Base-by-base conservation (phyloP, 2,329 filamentous ascomycete genomes). In the Venturiaceae sp. region DNA sequence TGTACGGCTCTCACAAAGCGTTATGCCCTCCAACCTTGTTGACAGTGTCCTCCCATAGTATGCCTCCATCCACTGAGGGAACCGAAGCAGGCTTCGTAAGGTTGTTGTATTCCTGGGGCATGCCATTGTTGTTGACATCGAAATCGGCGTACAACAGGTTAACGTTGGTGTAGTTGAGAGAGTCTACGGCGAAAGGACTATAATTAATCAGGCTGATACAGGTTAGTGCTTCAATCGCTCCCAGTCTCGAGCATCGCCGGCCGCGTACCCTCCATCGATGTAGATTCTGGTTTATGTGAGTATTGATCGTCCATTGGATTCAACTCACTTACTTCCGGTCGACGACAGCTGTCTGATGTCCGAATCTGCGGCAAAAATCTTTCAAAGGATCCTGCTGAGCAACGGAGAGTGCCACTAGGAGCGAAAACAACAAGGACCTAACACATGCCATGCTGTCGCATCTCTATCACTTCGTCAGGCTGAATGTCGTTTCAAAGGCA, bases 311-410 rank as follows among this genome's bases (percentile, higher is more conserved):
- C n/a, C n/a, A 7, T 41, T 14, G 3, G 16, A 41, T 21, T 16
- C n/a, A 19, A 21, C n/a, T 41, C 5, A 21, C 8, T 9, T 41
- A 41, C 37, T 19, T 41, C 16, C 33, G 28, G 28, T 84, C 81
- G 50, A 87, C 75, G 11, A 84, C 73, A 5, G 83, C 76, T 8
- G 81, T 81, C 66, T 84, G 81, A 65, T 86, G 83, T 44, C 79
- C 80, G 32, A 59, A 59, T 9, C 57, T 11, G 5, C 57, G 26
- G 33, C 57, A 59, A 46, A 59, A 58, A 30, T 59, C 57, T 19
- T 55, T 59, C 53, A 59, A 50, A 11, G 57, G 57, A 46, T 59
- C 53, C 21, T 59, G 36, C 19, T 57, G 52, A 32, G 59, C 55
- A 23, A 47, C 26, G 23, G 52, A 55, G 11, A 21, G 46, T 26